phyloP scores from a whole-genome alignment of 2,329 filamentous ascomycete genomes.

The Drechslerella dactyloides region DNA sequence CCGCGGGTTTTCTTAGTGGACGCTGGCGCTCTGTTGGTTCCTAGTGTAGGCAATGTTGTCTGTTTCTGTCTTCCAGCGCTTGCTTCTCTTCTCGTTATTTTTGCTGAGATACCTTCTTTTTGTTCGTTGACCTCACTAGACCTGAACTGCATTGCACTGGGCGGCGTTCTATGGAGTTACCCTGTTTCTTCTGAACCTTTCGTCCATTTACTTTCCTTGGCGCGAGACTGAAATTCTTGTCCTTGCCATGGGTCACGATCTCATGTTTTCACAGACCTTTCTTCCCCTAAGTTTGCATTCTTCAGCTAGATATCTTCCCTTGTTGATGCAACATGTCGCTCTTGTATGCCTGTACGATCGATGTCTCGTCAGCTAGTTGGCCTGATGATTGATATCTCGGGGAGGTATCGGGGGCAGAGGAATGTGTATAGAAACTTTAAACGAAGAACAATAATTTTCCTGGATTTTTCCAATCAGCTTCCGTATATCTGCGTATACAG shows the following conservation, averaged over 20 bases:
- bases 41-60: slow-evolving; percentile 12
- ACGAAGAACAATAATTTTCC: too few species aligned
- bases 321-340: slow-evolving; percentile 4
- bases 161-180: slow-evolving; percentile 47
- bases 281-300: slow-evolving; percentile 29
- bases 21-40: not conserved
- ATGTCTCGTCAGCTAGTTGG: too few species aligned
- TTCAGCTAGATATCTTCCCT: too few species aligned
- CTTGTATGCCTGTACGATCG: too few species aligned
- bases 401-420: too few species aligned
- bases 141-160: slow-evolving; percentile 39
- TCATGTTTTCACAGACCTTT: not conserved
- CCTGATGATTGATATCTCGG: too few species aligned
- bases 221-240: not conserved
- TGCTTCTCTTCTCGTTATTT: slow-evolving; percentile 19
- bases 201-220: slow-evolving; percentile 1
- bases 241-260: not conserved
- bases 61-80: slow-evolving; percentile 16
- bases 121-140: not conserved
- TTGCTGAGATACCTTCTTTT: slow-evolving; percentile 37
- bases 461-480: too few species aligned
- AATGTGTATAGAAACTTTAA: too few species aligned
- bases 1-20: not conserved
- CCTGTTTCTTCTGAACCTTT: not conserved
- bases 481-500: too few species aligned